Conservation (phyloP, 176 grass and related monocot species). For the Hordeum vulgare region MorexV3_pseudomolecules_assembly NC_058524.1:212010328-212010827, state of each 20-base stretch:
- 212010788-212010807: not conserved
- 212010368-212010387: not conserved
- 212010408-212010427: not conserved
- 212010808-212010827: not conserved
- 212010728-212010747: not conserved
- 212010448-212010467: too few relatives aligned
- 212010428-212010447: not conserved
- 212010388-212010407: not conserved
- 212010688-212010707: not conserved
- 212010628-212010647: not conserved
- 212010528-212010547: not conserved
- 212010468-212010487: too few relatives aligned
- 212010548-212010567: not conserved
- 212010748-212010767: not conserved
- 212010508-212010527: not conserved
- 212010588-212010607: not conserved
- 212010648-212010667: not conserved
- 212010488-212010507: not conserved
- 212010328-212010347: not conserved
- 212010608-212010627: not conserved
- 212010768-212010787: too few relatives aligned
- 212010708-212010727: not conserved
- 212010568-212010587: not conserved
- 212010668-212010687: not conserved
- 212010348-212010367: constrained; percentile 5